Conservation (phyloP, 2,329 filamentous ascomycete genomes). For the Epichloe coenophiala region DNA sequence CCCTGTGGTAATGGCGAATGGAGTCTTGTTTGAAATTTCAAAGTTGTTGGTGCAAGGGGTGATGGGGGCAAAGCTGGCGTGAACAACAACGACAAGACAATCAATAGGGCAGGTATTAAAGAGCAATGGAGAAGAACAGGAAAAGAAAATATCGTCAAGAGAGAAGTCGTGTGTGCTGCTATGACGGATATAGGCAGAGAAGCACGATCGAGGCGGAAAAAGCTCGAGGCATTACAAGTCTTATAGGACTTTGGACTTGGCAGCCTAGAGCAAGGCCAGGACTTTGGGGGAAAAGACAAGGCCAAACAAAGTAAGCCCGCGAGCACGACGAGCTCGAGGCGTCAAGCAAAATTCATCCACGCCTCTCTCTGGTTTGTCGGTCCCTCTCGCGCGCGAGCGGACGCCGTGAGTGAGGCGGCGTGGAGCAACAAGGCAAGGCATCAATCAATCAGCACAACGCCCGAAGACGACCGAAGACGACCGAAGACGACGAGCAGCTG, state of each 20-base stretch:
- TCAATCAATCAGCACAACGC: neutral
- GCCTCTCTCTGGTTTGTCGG: neutral
- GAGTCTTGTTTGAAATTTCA: neutral
- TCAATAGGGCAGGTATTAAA: neutral
- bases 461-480: neutral
- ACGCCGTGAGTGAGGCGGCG: neutral
- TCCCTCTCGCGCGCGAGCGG: neutral
- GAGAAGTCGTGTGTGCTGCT: constrained; percentile 5
- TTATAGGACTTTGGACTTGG: constrained; percentile 28
- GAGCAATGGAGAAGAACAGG: constrained; percentile 5
- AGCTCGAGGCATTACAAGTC: constrained; percentile 37
- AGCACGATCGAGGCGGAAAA: constrained; percentile 12
- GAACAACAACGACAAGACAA: constrained; percentile 3
- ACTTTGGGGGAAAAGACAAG: neutral
- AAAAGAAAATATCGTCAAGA: constrained; percentile 7
- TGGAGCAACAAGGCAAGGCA: neutral
- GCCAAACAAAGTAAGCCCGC: neutral
- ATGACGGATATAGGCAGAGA: constrained; percentile 13
- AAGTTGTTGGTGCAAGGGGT: too few species aligned
- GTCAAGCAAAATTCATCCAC: neutral
- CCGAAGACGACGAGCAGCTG: neutral
- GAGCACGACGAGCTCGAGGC: neutral
- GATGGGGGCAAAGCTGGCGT: neutral
- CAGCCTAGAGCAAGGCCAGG: constrained; percentile 2
- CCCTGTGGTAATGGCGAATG: neutral